Conservation (phyloP, 1,284 basidiomycete genomes). For the Volvariella surrecta region DNA sequence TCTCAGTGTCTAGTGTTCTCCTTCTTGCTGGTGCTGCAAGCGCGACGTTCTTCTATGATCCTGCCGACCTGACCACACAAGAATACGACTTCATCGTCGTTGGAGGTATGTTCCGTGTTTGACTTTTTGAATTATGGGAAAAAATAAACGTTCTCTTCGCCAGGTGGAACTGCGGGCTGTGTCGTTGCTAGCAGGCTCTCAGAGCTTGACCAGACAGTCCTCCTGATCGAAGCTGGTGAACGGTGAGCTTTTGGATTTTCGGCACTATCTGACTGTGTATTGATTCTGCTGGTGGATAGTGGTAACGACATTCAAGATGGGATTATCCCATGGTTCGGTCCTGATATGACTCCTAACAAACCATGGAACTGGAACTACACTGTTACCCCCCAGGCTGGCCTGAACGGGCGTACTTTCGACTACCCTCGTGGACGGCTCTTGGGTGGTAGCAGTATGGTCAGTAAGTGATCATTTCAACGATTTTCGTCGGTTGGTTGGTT, state of each 20-base stretch:
- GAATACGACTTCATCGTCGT: slow-evolving; percentile 23
- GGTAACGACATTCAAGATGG: not conserved
- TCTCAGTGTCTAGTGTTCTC: no score
- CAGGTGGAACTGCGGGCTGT: slow-evolving; percentile 10
- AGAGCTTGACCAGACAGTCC: slow-evolving; percentile 17
- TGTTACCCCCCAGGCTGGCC: slow-evolving; percentile 20
- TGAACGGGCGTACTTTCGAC: slow-evolving; percentile 17
- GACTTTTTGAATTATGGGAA: no score
- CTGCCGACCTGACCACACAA: no score
- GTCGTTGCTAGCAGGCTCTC: slow-evolving; percentile 20
- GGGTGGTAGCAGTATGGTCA: slow-evolving; percentile 6
- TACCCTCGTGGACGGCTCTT: slow-evolving; percentile 19
- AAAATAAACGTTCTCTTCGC: not conserved
- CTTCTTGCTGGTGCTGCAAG: no score
- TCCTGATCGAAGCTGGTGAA: slow-evolving; percentile 22
- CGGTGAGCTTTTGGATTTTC: slow-evolving; percentile 17
- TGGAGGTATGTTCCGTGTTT: slow-evolving; percentile 16
- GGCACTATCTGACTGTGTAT: slow-evolving; percentile 9
- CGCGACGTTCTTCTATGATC: no score
- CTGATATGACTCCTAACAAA: not conserved
- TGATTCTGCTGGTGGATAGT: slow-evolving; percentile 9
- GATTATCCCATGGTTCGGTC: slow-evolving; percentile 4
- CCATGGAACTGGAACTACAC: slow-evolving; percentile 12
- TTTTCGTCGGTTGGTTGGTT: not conserved
- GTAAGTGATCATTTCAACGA: not conserved